These are phyloP conservation scores for Boletellus sp. DNA, from an alignment of 768 basidiomycete genomes.

Conservation along the genomic window DNA sequence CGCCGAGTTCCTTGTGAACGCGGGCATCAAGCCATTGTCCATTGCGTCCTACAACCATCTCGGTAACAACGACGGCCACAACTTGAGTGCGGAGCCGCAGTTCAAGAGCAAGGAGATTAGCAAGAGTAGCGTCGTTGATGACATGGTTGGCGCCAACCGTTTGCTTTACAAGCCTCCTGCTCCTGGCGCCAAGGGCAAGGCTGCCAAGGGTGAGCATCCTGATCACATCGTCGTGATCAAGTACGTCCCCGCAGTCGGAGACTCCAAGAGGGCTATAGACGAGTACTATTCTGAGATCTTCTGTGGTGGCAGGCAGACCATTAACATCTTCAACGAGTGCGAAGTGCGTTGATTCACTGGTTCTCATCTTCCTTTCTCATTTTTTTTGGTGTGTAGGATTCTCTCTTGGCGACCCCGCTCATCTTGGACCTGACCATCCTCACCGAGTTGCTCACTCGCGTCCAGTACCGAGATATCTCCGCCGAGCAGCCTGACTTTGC, in stretches of 20 bases:
- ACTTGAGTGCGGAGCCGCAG: conserved; percentile 84
- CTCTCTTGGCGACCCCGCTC: conserved; percentile 90
- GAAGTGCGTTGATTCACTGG: conserved; percentile 49
- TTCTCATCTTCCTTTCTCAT: background rate
- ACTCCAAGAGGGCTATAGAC: conserved; percentile 98
- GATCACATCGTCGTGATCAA: conserved; percentile 98
- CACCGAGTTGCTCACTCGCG: conserved; percentile 89
- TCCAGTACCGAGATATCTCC: conserved; percentile 72
- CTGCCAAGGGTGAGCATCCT: conserved; percentile 89
- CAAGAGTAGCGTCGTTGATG: conserved; percentile 96
- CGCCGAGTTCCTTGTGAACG: conserved; percentile 98
- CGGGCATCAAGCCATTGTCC: conserved; percentile 95
- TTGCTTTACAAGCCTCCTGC: conserved; percentile 84
- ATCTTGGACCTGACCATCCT: conserved; percentile 93
- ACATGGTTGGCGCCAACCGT: conserved; percentile 92
- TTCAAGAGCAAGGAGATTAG: conserved; percentile 99
- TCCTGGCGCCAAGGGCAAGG: conserved; percentile 49
- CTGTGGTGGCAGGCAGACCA: conserved; percentile 90
- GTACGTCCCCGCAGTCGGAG: conserved; percentile 94
- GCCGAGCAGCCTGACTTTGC: conserved; percentile 58
- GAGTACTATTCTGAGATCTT: conserved; percentile 99
- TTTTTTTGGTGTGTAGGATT: conserved; percentile 54
- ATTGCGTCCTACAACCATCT: conserved; percentile 99
- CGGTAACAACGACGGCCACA: conserved; percentile 96
- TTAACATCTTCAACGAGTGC: conserved; percentile 98